Conservation (phyloP, 2,329 filamentous ascomycete species). For the Alternaria consortialis region DNA sequence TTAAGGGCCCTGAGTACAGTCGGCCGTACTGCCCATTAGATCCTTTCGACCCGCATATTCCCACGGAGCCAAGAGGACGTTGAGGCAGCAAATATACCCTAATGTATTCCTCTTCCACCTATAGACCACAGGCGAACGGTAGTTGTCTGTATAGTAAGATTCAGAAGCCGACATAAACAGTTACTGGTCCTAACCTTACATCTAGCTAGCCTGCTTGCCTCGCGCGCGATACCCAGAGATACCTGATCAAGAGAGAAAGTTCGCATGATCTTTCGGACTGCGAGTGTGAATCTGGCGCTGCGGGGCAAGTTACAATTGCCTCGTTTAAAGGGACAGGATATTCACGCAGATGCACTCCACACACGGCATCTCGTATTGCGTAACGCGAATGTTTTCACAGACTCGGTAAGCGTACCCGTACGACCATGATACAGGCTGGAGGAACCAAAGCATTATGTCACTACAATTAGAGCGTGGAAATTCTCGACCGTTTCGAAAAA, state of each 20-base stretch:
- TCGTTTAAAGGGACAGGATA: background rate
- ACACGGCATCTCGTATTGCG: background rate
- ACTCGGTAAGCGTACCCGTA: background rate
- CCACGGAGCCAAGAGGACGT: background rate
- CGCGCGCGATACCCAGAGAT: background rate
- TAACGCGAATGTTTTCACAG: background rate
- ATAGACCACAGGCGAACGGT: background rate
- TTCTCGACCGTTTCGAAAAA: background rate
- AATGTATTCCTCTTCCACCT: background rate
- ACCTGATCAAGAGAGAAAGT: background rate
- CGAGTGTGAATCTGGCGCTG: background rate
- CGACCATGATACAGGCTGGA: background rate
- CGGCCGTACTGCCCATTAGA: background rate
- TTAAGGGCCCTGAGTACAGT: background rate
- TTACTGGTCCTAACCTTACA: too few relatives aligned
- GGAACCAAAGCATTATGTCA: background rate
- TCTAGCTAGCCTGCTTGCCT: too few relatives aligned
- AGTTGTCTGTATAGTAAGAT: background rate
- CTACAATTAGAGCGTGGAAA: background rate
- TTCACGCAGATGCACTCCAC: background rate
- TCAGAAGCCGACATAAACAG: too few relatives aligned
- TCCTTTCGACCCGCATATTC: background rate
- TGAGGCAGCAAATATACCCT: background rate
- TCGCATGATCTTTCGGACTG: background rate
- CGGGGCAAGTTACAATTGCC: background rate